Percentiles rank a stretch among this genome's conserved stretches.
Evolutionary conservation across 1,284 basidiomycete genomes (phyloP).

Genomic region (Anthracocystis walkeri): DNA sequence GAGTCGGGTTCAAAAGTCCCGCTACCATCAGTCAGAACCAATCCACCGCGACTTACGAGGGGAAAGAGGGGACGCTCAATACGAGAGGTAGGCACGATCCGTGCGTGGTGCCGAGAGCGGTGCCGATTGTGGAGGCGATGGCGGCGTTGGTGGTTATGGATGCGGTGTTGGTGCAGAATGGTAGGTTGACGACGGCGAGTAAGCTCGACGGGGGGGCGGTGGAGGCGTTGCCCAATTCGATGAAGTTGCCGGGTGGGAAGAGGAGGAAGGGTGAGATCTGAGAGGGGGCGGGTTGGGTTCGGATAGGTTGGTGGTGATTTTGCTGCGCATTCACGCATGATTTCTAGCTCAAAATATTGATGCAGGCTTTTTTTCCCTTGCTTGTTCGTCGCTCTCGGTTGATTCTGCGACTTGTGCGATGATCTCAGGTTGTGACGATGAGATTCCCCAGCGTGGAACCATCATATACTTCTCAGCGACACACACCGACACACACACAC

Average conservation of each 20-base stretch:
- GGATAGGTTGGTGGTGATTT: no score
- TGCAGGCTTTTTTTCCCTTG: no score
- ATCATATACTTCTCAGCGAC: no score
- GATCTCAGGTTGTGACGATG: no score
- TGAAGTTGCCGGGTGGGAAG: slow-evolving; percentile 55
- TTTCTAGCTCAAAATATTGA: no score
- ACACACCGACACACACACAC: no score
- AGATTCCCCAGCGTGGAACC: no score
- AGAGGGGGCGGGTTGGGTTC: not conserved
- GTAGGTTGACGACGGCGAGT: slow-evolving; percentile 35
- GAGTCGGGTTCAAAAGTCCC: slow-evolving; percentile 96
- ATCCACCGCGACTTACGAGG: slow-evolving; percentile 90
- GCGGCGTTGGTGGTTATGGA: slow-evolving; percentile 96
- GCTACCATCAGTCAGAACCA: slow-evolving; percentile 97
- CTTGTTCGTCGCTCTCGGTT: no score
- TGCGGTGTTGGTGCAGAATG: slow-evolving; percentile 62
- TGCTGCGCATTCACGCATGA: no score
- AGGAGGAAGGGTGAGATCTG: slow-evolving; percentile 17
- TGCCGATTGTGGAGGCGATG: slow-evolving; percentile 99
- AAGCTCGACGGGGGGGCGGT: slow-evolving; percentile 45
- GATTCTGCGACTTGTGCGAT: no score
- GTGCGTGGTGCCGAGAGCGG: slow-evolving; percentile 93
- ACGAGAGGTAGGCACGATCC: slow-evolving; percentile 95
- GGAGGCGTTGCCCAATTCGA: slow-evolving; percentile 57
- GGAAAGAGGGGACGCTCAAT: slow-evolving; percentile 85